Percentiles rank a stretch among this genome's conserved stretches.
Conservation (phyloP, 805 yeast species). For the Saccharomycopsis sp. region DNA sequence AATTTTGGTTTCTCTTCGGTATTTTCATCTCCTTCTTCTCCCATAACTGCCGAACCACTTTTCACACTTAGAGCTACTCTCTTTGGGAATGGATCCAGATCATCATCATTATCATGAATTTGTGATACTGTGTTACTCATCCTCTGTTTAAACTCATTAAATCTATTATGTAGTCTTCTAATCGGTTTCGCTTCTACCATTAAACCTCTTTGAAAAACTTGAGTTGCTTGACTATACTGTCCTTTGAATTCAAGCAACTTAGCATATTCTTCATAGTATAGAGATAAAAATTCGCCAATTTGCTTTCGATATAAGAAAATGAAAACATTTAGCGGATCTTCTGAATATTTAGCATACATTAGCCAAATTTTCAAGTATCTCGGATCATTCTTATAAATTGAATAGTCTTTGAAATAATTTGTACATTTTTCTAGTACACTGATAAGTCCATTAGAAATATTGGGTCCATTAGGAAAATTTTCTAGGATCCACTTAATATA, state of each 20-base stretch:
- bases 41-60: slow-evolving; percentile 5
- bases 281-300: slow-evolving; percentile 61
- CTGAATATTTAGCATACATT: slow-evolving; percentile 60
- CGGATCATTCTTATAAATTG: slow-evolving; percentile 73
- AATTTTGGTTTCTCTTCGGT: neutral
- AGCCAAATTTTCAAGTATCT: slow-evolving; percentile 79
- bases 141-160: slow-evolving; percentile 39
- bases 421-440: slow-evolving; percentile 66
- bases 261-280: slow-evolving; percentile 78
- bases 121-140: slow-evolving; percentile 24
- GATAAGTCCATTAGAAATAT: slow-evolving; percentile 59
- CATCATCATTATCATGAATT: slow-evolving; percentile 22
- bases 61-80: slow-evolving; percentile 15
- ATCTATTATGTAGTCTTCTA: slow-evolving; percentile 36
- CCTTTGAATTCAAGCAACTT: slow-evolving; percentile 46
- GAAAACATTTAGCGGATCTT: slow-evolving; percentile 65
- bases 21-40: neutral
- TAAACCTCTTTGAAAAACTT: slow-evolving; percentile 54
- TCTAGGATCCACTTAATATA: slow-evolving; percentile 69
- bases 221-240: slow-evolving; percentile 46
- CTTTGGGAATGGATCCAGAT: slow-evolving; percentile 18
- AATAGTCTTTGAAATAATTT: slow-evolving; percentile 53
- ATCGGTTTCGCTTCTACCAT: slow-evolving; percentile 59
- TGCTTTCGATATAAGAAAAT: slow-evolving; percentile 61
- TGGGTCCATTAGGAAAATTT: slow-evolving; percentile 53